phyloP scores from a whole-genome alignment of 768 basidiomycete genomes.

The Xerocomellus chrysenteron region DNA sequence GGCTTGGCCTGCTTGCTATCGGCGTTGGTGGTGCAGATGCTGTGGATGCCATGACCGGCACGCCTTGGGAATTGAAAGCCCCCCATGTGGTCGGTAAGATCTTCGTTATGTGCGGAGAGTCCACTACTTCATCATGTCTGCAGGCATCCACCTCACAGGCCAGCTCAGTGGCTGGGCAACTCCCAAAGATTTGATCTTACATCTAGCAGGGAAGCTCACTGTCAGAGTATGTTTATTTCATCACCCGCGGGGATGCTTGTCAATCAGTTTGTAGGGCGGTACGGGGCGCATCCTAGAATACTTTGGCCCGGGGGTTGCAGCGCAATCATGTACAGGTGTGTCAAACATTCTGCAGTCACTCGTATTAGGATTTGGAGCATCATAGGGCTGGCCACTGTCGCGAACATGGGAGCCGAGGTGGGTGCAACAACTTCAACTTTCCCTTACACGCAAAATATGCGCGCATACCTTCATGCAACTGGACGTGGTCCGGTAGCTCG shows the following conservation, averaged over 20 bases:
- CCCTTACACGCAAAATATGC: constrained; percentile 92
- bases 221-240: constrained; percentile 63
- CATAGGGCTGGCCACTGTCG: constrained; percentile 86
- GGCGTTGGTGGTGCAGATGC: constrained; percentile 99
- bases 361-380: neutral
- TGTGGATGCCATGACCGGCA: constrained; percentile 96
- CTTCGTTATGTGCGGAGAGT: neutral
- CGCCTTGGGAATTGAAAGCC: constrained; percentile 97
- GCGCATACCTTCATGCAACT: constrained; percentile 85
- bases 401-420: constrained; percentile 99
- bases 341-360: neutral
- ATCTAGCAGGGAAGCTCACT: constrained; percentile 91
- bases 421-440: constrained; percentile 99
- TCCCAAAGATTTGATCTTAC: constrained; percentile 93
- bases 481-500: constrained; percentile 81
- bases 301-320: constrained; percentile 87
- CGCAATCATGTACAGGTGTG: constrained; percentile 89
- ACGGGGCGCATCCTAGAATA: constrained; percentile 97
- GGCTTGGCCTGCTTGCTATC: constrained; percentile 93
- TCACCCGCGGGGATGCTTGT: neutral
- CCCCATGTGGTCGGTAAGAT: constrained; percentile 74
- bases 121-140: neutral
- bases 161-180: constrained; percentile 89
- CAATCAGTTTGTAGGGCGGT: constrained; percentile 63
- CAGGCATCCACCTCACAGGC: constrained; percentile 87